These are phyloP conservation scores for Metarhizium humberi DNA, from an alignment of 2,329 filamentous ascomycete species.

Conservation along the genomic window DNA sequence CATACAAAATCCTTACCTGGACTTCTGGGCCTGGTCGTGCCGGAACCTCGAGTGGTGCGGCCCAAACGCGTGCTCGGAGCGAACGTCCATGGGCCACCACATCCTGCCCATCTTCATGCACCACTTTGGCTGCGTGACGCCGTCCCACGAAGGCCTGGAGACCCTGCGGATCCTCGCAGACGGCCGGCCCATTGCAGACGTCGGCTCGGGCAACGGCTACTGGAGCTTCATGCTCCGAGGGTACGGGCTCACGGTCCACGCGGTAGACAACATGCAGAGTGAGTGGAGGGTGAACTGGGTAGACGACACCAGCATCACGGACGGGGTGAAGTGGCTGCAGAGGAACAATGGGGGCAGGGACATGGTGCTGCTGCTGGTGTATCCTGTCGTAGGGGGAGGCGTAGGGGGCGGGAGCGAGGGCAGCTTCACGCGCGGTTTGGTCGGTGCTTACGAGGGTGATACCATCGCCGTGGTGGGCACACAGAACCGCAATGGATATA, in stretches of 20 bases:
- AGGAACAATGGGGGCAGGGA: constrained; percentile 39
- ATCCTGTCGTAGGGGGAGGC: constrained; percentile 58
- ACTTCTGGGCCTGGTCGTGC: constrained; percentile 58
- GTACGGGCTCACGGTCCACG: constrained; percentile 42
- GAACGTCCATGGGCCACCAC: constrained; percentile 52
- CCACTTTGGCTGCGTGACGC: constrained; percentile 67
- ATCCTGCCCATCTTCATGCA: constrained; percentile 67
- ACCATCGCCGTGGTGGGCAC: constrained; percentile 64
- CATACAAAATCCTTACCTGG: constrained; percentile 54
- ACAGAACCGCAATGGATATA: constrained; percentile 67
- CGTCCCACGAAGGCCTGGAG: constrained; percentile 55
- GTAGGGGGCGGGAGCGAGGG: constrained; percentile 52
- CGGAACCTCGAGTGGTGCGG: constrained; percentile 57
- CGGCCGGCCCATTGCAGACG: constrained; percentile 48
- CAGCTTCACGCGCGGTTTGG: constrained; percentile 53
- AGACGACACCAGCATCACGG: constrained; percentile 50
- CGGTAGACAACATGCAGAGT: constrained; percentile 60
- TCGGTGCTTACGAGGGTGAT: constrained; percentile 53
- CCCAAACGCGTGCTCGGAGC: constrained; percentile 41
- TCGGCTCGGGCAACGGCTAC: constrained; percentile 67
- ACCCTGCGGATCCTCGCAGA: constrained; percentile 48
- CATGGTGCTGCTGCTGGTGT: constrained; percentile 59
- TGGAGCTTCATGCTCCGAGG: constrained; percentile 63
- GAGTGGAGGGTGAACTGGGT: constrained; percentile 64
- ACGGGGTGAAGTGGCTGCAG: constrained; percentile 51